phyloP scores from a whole-genome alignment of 1,284 basidiomycete species.

The Lignosus rhinocerotis region DNA sequence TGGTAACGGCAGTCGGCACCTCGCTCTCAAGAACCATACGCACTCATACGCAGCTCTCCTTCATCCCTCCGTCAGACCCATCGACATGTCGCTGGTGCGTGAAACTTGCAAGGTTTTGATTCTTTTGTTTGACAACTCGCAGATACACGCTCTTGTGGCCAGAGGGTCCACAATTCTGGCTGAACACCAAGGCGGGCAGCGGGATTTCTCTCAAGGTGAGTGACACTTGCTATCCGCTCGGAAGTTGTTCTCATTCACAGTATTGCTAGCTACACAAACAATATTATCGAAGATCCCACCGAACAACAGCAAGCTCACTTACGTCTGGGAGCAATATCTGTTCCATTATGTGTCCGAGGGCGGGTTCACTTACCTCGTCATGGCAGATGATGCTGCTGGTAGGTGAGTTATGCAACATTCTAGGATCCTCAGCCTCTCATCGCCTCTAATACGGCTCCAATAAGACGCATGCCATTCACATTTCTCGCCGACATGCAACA shows the following conservation, averaged over 20 bases:
- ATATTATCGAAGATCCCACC: constrained; percentile 95
- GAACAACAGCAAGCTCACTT: constrained; percentile 92
- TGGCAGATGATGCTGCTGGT: constrained; percentile 91
- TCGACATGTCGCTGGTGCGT: constrained; percentile 41
- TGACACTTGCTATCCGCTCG: not conserved
- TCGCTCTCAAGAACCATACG: not conserved
- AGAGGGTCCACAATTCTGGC: constrained; percentile 78
- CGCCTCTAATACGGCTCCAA: not conserved
- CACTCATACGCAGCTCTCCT: not conserved
- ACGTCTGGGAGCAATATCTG: constrained; percentile 94
- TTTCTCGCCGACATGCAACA: constrained; percentile 89
- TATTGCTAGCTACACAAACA: constrained; percentile 73
- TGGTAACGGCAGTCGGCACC: constrained; percentile 10
- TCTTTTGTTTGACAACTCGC: not conserved
- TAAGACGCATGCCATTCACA: constrained; percentile 88
- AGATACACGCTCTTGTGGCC: constrained; percentile 91
- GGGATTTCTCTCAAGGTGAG: constrained; percentile 84
- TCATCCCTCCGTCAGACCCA: not conserved
- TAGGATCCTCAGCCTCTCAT: not conserved
- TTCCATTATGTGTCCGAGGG: constrained; percentile 94
- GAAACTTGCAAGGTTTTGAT: not conserved
- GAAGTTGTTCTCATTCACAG: not conserved
- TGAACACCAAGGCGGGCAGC: constrained; percentile 77
- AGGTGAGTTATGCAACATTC: constrained; percentile 48
- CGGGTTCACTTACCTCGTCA: constrained; percentile 87